A percentile compares a stretch with the other conserved stretches of the same genome.
Evolutionary conservation across 768 basidiomycete genomes (phyloP).

Genomic region (Suillus variegatus): DNA sequence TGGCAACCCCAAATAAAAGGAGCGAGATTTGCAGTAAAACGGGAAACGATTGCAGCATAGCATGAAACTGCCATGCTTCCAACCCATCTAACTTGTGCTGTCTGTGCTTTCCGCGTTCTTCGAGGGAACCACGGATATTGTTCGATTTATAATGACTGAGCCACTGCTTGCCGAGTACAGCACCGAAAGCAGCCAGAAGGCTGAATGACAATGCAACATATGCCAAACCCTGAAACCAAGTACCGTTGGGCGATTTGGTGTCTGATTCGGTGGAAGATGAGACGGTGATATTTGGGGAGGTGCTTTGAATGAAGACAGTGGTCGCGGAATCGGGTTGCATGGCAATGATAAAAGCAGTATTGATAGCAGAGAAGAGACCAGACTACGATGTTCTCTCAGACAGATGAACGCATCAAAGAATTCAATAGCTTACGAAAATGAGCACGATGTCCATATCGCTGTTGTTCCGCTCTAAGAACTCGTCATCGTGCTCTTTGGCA

Average conservation of each 20-base stretch:
- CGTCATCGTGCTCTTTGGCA: too few species aligned
- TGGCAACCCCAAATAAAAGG: neutral
- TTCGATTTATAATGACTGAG: constrained; percentile 12
- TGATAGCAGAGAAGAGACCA: too few species aligned
- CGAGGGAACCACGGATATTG: constrained; percentile 12
- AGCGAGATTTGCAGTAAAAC: constrained; percentile 14
- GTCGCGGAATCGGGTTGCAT: constrained; percentile 7
- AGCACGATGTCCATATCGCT: too few species aligned
- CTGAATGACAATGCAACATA: constrained; percentile 22
- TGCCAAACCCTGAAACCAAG: constrained; percentile 17
- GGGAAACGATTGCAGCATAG: constrained; percentile 1
- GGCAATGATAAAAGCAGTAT: neutral
- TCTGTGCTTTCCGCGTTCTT: constrained; percentile 4
- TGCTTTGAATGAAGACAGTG: constrained; percentile 5
- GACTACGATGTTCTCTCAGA: too few species aligned
- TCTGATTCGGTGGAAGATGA: neutral
- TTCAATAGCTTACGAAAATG: too few species aligned
- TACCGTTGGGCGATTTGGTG: neutral
- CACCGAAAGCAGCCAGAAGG: constrained; percentile 24
- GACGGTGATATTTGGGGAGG: constrained; percentile 7
- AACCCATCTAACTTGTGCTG: constrained; percentile 2
- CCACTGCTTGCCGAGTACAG: constrained; percentile 20
- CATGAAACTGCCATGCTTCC: constrained; percentile 1
- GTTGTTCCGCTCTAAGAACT: too few species aligned
- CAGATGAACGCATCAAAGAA: too few species aligned